Evolutionary conservation across 768 basidiomycete genomes (phyloP), one percentile per base, ranked within the genome.

Genomic region (Coprinopsis marcescibilis): DNA sequence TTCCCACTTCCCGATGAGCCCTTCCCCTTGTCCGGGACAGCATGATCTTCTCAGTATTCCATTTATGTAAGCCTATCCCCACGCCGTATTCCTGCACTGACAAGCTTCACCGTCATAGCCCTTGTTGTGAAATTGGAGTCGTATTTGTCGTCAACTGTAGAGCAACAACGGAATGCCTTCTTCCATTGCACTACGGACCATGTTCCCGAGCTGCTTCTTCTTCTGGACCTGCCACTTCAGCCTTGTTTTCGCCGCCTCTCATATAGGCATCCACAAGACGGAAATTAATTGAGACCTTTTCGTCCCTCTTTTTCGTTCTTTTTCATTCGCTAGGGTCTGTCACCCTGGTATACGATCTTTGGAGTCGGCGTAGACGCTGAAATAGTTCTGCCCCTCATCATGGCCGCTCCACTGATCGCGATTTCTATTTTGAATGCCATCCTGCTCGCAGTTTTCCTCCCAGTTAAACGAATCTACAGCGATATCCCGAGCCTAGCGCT

Each of bases 401-500:
- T 40, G 39, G 41, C 41, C 17, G 8, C 41, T 19, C 4, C 41
- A 4, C 11, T 43, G 26, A 43, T 43, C 17, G 41, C 26, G 4
- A 5, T 43, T 4, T 43, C 41, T 13, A 30, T 17, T 19, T 11
- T 43, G 14, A 27, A 15, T 4, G 6, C 26, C 10, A 5, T 26
- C 26, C 17, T 30, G 17, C 41, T 43, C 14, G 26, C 41, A 5
- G 14, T 4, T 5, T 43, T 43, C 26, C 41, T 43, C 14, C 41
- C 41, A 6, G 17, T 43, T 11, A 43, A 43, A 17, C 41, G 41
- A 5, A 17, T 43, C 14, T 43, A 43, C 26, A 43, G 41, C 41
- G 41, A 85, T 55, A 64, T 76, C 8, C 80, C 78, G 7, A 83
- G 80, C 4, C 69, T 82, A 37, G 50, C 73, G 20, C 76, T 75